These are phyloP conservation scores for Apiospora koreana DNA, from an alignment of 2,329 filamentous ascomycete species.

Conservation along the genomic window DNA sequence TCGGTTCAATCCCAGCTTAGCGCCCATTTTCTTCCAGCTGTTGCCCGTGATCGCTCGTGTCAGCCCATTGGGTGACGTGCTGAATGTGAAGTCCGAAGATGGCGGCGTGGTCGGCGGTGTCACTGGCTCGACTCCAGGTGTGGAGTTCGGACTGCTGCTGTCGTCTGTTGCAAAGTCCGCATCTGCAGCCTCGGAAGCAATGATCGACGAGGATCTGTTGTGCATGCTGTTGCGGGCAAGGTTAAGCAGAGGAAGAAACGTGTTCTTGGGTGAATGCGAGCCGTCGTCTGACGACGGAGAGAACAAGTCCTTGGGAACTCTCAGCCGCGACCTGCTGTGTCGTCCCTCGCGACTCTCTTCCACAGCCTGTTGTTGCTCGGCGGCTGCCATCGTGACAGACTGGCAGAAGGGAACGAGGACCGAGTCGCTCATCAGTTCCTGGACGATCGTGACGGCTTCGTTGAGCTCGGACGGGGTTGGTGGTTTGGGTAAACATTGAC, in stretches of 20 bases:
- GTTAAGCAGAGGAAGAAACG: constrained; percentile 44
- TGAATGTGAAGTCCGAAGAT: constrained; percentile 56
- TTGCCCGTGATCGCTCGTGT: constrained; percentile 57
- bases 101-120: constrained; percentile 76
- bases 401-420: constrained; percentile 92
- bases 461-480: constrained; percentile 76
- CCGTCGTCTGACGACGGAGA: constrained; percentile 40
- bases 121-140: constrained; percentile 61
- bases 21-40: constrained; percentile 66
- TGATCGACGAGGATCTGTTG: constrained; percentile 45
- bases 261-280: constrained; percentile 45
- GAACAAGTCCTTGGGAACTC: constrained; percentile 37
- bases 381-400: constrained; percentile 44
- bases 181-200: constrained; percentile 45
- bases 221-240: constrained; percentile 38
- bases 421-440: constrained; percentile 97
- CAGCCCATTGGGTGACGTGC: constrained; percentile 52
- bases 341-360: constrained; percentile 38
- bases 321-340: constrained; percentile 40
- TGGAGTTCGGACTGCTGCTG: constrained; percentile 61
- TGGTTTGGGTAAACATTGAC: constrained; percentile 56
- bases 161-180: constrained; percentile 63
- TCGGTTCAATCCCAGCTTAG: constrained; percentile 59
- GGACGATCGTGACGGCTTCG: constrained; percentile 82
- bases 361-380: constrained; percentile 36